Base-by-base conservation (phyloP, 208 protist genomes). In the Histomonas meleagridis region DNA sequence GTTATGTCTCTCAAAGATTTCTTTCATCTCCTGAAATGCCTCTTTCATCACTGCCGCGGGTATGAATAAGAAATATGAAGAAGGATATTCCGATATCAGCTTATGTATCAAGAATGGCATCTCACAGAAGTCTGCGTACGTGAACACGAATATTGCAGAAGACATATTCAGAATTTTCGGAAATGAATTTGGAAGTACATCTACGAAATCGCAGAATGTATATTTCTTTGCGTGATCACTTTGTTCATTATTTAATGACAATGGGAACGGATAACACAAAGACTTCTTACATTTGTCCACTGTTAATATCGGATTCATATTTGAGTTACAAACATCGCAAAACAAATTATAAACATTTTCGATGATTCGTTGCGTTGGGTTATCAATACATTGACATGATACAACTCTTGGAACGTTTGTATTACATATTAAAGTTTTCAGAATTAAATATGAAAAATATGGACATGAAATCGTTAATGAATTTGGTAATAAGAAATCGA, bases 1-100 rank as follows among this genome's bases (percentile, higher is more conserved):
- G 9, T 86, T 86, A 40, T 86, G 76, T 86, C 76, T 86, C 38
- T 43, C 76, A 48, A 86, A 86, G 38, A 86, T 86, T 14, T 38
- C 26, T 28, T 86, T 86, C 76, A 86, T 86, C 16, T 32, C 32
- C 9, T 43, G 18, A 7, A 86, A 86, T 26, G 76, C 40, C 4
- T 53, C 21, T 86, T 46, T 86, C 0, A 86, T 55, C 0, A 86
- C 46, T 23, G 23, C 26, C 2, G 46, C 76, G 18, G 76, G 76
- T 21, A 86, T 86, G 76, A 86, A 86, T 46, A 86, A 57, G 46
- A 86, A 51, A n/a, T 55, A 86, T 38, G 76, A 28, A 21, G 76
- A 86, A 32, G 76, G 76, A 86, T 86, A 86, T 16, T 55, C 7
- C 1, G 32, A 38, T 28, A 43, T 38, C 23, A 86, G 7, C 0